Evolutionary conservation across 495 filamentous ascomycete genomes (phyloP), one percentile per base, ranked within the genome.

Genomic region (Penicillium tannophilum): DNA sequence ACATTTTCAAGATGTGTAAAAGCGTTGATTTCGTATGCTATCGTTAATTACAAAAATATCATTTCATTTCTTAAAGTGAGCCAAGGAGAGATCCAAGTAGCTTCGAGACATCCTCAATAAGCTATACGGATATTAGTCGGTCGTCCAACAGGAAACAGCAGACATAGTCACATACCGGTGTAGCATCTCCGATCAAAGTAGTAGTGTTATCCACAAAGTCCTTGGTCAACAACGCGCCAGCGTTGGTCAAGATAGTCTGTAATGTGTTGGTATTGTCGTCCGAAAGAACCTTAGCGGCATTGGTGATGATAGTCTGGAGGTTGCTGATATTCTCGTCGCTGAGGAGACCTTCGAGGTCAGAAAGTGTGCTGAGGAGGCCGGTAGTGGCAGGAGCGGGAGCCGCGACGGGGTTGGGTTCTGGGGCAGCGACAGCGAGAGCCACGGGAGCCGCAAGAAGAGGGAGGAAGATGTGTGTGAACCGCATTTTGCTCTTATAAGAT

Each of bases 131-230:
- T 16, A 33, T 50, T 28, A 53, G 41, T 24, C 3, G 4, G 16
- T 14, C 7, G 17, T 24, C 11, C 6, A 7, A 23, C 23, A 46
- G 12, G n/a, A 36, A 41, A 36, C 16, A 50, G 23, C 0, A 30
- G 23, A 3, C 19, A 8, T 2, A 36, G n/a, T 58, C 16, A 69
- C 79, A 59, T 72, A 83, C 80, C 63, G 80, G 80, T 52, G 79
- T 80, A 12, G 79, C 79, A 67, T 81, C 79, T 7, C 68, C 74
- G 58, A 83, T 81, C 49, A 83, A 56, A 26, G 76, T 76, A 1
- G 72, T 73, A 30, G 80, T 83, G 46, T 83, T 76, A 41, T 75
- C 69, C 11, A 76, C 73, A 55, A 76, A 76, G 14, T 63, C 54
- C 54, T 62, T 63, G 33, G 73, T 71, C 55, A 76, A 46, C 44